Base-by-base conservation (phyloP, 2,329 filamentous ascomycete genomes). In the Aspergillus pseudoglaucus region DNA sequence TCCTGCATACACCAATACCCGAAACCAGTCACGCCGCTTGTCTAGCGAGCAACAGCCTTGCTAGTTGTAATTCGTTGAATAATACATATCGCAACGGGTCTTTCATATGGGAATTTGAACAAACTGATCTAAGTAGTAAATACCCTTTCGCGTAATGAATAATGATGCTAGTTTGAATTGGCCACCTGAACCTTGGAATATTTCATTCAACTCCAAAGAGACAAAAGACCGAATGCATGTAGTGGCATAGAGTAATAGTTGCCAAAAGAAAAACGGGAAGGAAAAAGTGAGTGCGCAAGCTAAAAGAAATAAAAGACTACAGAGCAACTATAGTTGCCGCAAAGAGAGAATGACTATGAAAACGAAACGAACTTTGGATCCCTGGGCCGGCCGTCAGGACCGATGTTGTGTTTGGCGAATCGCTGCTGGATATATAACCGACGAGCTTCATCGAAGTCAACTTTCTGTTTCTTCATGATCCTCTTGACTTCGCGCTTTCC, bases 311-410 rank as follows among this genome's bases (percentile, higher is more conserved):
- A 32, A 50, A 23, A n/a, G 14, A 42, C 15, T 40, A 38, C 10
- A 15, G n/a, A 46, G 43, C 30, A 32, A 45, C 20, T 37, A 15
- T 33, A 18, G 40, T 35, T 27, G 25, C 25, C 5, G 10, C 20
- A n/a, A 18, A 42, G 27, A 25, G 38, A 30, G 25, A 44, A 9
- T 14, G 41, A 44, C 78, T 64, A 87, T 50, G 84, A 88, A 70
- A 97, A 97, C 65, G 88, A 94, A 50, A 97, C 90, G 65, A 95
- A 95, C 75, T 96, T 96, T 53, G 90, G 90, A 74, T 97, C 91
- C 64, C 83, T 80, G 53, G 93, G 93, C 59, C 84, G 74, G 4
- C 93, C 93, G 69, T 98, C 93, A 4, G 87, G 79, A 1, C 84
- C 89, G 65, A 98, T 96, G 45, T 88, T 87, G 61, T 95, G 88